Conservation (phyloP, 352 stramenopile species). For the Peronosclerospora sorghi region DNA sequence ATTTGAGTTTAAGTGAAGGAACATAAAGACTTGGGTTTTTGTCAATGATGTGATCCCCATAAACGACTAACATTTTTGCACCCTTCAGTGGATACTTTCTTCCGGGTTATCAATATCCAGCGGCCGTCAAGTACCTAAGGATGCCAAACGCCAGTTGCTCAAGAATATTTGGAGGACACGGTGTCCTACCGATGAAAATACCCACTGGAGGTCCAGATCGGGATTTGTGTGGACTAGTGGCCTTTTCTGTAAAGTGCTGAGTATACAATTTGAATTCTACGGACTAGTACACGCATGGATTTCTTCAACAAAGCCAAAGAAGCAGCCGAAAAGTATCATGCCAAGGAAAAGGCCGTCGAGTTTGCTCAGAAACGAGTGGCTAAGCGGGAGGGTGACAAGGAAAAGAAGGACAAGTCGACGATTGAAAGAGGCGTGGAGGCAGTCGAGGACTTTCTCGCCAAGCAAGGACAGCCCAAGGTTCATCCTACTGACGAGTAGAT, state of each 20-base stretch:
- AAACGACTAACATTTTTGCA: too few species aligned
- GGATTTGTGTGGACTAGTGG: constrained; percentile 8
- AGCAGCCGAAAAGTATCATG: constrained; percentile 25
- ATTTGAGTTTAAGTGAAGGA: too few species aligned
- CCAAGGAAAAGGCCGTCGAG: constrained; percentile 20
- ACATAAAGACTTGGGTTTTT: background rate
- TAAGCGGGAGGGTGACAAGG: constrained; percentile 11
- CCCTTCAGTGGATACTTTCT: too few species aligned
- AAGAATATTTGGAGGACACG: too few species aligned
- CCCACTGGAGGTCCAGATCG: background rate
- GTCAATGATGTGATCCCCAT: too few species aligned
- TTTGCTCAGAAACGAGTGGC: constrained; percentile 20
- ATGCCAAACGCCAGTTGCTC: too few species aligned
- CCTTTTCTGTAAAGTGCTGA: too few species aligned
- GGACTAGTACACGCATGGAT: constrained; percentile 22
- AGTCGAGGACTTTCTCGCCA: constrained; percentile 20
- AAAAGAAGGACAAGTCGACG: constrained; percentile 19
- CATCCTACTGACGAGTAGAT: constrained; percentile 12
- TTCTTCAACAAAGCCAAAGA: constrained; percentile 22
- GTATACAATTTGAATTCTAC: too few species aligned
- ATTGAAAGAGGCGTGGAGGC: constrained; percentile 18
- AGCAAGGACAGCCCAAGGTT: constrained; percentile 16
- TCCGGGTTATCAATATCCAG: too few species aligned
- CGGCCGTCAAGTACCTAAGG: too few species aligned
- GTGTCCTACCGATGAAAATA: too few species aligned